Conservation (phyloP, 78 protist species). For the Corallochytrium limacisporum region DNA sequence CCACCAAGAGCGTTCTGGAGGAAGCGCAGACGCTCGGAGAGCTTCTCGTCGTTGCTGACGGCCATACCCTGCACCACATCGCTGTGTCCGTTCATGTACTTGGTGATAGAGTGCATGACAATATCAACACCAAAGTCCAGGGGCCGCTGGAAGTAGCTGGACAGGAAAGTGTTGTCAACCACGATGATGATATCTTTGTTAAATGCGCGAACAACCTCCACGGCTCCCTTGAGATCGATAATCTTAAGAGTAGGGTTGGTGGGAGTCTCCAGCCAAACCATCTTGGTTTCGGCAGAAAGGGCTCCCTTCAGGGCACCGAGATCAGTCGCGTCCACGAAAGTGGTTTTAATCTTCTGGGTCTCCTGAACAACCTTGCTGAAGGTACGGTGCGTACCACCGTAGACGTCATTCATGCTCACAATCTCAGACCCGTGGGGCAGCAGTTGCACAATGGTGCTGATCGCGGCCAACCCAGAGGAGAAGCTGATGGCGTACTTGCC, state of each 20-base stretch:
- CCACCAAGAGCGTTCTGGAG: constrained; percentile 22
- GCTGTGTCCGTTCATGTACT: constrained; percentile 50
- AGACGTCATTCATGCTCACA: constrained; percentile 20
- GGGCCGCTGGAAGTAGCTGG: constrained; percentile 36
- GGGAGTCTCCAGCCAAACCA: constrained; percentile 52
- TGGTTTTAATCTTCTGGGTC: constrained; percentile 13
- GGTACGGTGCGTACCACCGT: constrained; percentile 58
- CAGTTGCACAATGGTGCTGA: constrained; percentile 32
- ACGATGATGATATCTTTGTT: background rate
- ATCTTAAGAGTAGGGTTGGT: constrained; percentile 40
- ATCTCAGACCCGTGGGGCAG: background rate
- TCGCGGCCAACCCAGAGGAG: constrained; percentile 57
- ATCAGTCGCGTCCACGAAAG: constrained; percentile 39
- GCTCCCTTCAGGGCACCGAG: background rate
- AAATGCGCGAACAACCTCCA: background rate
- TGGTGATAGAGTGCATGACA: constrained; percentile 47
- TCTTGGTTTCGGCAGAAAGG: background rate
- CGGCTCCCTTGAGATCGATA: constrained; percentile 14
- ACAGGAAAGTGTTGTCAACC: constrained; percentile 37
- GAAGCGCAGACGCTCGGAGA: constrained; percentile 11
- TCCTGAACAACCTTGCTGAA: background rate
- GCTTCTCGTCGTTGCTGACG: background rate
- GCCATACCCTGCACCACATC: constrained; percentile 17
- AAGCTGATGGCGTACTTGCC: constrained; percentile 67
- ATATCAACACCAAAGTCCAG: constrained; percentile 57